Conservation (phyloP, 1,139 yeast species). For the Scheffersomyces titani region DNA sequence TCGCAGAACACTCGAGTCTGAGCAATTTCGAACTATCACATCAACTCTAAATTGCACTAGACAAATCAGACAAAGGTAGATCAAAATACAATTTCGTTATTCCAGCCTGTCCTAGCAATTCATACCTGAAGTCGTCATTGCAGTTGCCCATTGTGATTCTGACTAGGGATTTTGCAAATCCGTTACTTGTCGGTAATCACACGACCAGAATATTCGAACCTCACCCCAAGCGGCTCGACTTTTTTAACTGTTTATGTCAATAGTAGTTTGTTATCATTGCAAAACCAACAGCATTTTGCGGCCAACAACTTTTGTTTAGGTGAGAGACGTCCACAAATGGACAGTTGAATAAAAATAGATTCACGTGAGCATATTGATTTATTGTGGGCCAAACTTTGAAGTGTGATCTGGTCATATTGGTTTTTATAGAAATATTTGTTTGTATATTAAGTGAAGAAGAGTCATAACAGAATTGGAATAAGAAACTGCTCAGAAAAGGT, state of each 20-base stretch:
- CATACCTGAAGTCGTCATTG: neutral
- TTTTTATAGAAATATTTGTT: neutral
- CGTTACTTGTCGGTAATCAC: neutral
- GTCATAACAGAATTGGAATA: neutral
- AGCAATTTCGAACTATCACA: neutral
- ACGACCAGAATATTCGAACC: neutral
- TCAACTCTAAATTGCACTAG: no score
- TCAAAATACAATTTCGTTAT: neutral
- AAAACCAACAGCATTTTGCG: neutral
- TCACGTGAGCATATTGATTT: neutral
- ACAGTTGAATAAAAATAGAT: neutral
- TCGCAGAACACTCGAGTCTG: neutral
- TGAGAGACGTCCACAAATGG: neutral
- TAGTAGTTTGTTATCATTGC: neutral
- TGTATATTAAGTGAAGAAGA: neutral
- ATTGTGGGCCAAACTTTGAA: neutral
- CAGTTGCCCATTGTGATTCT: neutral
- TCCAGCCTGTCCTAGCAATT: neutral
- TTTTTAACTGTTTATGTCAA: neutral
- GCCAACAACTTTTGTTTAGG: neutral
- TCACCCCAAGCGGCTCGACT: constrained; percentile 1
- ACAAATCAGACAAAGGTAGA: neutral
- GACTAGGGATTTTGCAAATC: neutral
- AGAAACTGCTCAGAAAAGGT: neutral
- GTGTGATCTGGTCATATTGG: neutral